A percentile compares a stretch with the other conserved stretches of the same genome.
Evolutionary conservation across 2,329 filamentous ascomycete genomes (phyloP).

Genomic region (Daldinia sp.): DNA sequence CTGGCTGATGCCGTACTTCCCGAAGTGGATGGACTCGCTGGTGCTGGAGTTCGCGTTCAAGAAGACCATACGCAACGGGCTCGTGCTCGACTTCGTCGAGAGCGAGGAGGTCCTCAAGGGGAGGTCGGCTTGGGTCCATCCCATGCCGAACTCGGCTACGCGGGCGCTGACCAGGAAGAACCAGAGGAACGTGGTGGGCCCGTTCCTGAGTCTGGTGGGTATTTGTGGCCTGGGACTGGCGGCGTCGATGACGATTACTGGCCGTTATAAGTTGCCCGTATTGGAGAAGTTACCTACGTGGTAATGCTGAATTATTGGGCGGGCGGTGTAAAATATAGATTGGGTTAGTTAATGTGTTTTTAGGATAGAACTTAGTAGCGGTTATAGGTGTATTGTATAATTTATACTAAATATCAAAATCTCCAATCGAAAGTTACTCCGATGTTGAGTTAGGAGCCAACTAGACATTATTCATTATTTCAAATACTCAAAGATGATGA

Average conservation of each 20-base stretch:
- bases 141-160: slow-evolving; percentile 7
- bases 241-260: not conserved
- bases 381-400: not conserved
- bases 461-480: too few species aligned
- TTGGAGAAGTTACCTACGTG: not conserved
- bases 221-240: not conserved
- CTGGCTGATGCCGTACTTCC: slow-evolving; percentile 23
- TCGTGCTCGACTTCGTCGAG: slow-evolving; percentile 31
- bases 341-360: not conserved
- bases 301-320: not conserved
- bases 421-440: too few species aligned
- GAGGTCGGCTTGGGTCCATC: slow-evolving; percentile 25
- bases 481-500: not conserved
- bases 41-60: not conserved
- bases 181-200: not conserved
- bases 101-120: slow-evolving; percentile 31
- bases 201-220: slow-evolving; percentile 6
- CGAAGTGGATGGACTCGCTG: slow-evolving; percentile 5
- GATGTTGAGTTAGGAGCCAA: too few species aligned
- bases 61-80: not conserved
- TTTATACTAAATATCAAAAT: not conserved
- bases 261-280: not conserved
- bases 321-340: not conserved
- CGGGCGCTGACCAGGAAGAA: not conserved
- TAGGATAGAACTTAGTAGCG: not conserved